phyloP scores from a whole-genome alignment of 768 basidiomycete species.

The Mycena albidolilacea region DNA sequence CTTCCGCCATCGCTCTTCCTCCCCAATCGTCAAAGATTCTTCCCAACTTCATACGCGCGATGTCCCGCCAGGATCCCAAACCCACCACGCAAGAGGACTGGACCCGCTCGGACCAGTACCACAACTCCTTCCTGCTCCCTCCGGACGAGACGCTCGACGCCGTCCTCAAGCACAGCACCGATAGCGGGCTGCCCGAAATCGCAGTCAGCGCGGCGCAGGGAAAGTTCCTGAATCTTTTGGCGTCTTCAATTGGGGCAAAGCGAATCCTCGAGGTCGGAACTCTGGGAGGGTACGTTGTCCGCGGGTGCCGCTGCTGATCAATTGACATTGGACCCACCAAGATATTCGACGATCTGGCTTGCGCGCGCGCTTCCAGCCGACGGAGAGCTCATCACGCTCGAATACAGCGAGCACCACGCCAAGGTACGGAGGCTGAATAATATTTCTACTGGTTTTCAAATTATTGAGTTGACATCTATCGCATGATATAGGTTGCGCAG shows the following conservation, averaged over 20 bases:
- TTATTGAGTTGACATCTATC: background rate
- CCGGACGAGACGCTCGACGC: conserved; percentile 60
- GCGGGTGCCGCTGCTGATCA: background rate
- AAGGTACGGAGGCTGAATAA: conserved; percentile 48
- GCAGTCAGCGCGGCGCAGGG: conserved; percentile 69
- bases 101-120: conserved; percentile 68
- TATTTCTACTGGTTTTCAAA: no score
- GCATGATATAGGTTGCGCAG: conserved; percentile 62
- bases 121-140: conserved; percentile 67
- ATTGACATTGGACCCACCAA: conserved; percentile 31
- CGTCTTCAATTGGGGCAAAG: conserved; percentile 66
- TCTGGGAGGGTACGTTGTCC: conserved; percentile 66
- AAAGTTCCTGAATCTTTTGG: conserved; percentile 70
- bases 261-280: conserved; percentile 77
- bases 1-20: no score
- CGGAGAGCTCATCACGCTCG: conserved; percentile 64
- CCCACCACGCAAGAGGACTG: conserved; percentile 53
- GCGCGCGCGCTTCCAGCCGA: conserved; percentile 64
- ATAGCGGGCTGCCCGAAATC: conserved; percentile 65
- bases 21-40: no score
- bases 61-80: background rate
- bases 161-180: conserved; percentile 56
- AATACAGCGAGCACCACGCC: conserved; percentile 62
- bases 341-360: conserved; percentile 62
- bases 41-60: background rate